Conservation (phyloP, 2,329 filamentous ascomycete genomes). For the Colletotrichum sp. region DNA sequence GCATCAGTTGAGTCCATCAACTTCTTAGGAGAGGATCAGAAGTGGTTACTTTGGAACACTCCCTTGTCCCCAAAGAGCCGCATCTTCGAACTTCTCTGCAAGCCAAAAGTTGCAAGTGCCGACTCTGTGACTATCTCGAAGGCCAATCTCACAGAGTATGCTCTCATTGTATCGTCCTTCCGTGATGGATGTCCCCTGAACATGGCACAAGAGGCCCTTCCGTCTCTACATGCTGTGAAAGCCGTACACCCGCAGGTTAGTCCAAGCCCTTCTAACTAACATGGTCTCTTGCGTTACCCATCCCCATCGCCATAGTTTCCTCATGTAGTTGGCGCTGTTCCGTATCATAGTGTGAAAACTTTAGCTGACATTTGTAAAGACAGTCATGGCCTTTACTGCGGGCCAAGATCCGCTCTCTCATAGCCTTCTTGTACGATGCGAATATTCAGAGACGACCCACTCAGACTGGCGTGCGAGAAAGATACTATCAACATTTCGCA, state of each 20-base stretch:
- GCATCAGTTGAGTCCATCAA: not conserved
- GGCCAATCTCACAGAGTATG: not conserved
- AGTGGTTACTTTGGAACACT: not conserved
- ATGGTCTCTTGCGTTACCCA: not conserved
- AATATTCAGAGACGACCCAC: not conserved
- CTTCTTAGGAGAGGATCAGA: not conserved
- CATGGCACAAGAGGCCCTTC: not conserved
- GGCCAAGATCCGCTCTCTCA: not conserved
- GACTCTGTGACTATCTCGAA: not conserved
- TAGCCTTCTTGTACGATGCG: not conserved
- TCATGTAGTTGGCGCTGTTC: not conserved
- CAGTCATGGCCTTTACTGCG: not conserved
- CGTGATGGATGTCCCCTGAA: not conserved
- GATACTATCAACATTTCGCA: not conserved
- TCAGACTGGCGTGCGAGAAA: slow-evolving; percentile 1
- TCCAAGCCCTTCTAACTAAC: not conserved
- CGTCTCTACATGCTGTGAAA: not conserved
- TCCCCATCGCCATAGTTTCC: not conserved
- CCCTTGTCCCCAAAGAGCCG: not conserved
- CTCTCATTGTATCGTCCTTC: not conserved
- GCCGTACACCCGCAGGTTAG: not conserved
- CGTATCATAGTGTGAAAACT: too few species aligned
- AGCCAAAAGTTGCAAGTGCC: not conserved
- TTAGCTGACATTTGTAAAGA: not conserved
- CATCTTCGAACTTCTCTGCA: not conserved